Percentiles rank a stretch among this genome's conserved stretches.
Evolutionary conservation across 371 early-diverging fungal species (phyloP).

Genomic region (Apophysomyces sp.): DNA sequence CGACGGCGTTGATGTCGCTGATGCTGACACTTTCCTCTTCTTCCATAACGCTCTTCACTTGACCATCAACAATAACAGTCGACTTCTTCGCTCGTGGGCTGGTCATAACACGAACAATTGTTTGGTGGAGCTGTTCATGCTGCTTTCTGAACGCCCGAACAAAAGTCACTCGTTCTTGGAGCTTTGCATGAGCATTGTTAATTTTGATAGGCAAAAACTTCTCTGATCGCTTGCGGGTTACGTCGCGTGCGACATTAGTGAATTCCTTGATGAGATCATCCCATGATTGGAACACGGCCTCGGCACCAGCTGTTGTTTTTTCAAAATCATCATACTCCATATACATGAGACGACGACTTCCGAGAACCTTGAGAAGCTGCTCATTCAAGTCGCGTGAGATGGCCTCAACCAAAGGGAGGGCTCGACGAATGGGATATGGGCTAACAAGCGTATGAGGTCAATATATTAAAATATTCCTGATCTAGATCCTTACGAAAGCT

Average conservation of each 20-base stretch:
- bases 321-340: slow-evolving; percentile 90
- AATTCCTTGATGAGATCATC: slow-evolving; percentile 95
- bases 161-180: slow-evolving; percentile 93
- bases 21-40: slow-evolving; percentile 61
- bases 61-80: slow-evolving; percentile 52
- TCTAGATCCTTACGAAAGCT: slow-evolving; percentile 65
- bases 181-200: slow-evolving; percentile 84
- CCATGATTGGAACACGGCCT: slow-evolving; percentile 92
- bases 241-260: slow-evolving; percentile 92
- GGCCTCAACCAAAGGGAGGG: slow-evolving; percentile 91
- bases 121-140: slow-evolving; percentile 95
- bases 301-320: slow-evolving; percentile 77
- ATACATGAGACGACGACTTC: slow-evolving; percentile 90
- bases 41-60: slow-evolving; percentile 50
- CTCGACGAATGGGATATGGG: slow-evolving; percentile 94
- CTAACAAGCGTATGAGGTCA: slow-evolving; percentile 15
- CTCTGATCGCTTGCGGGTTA: slow-evolving; percentile 89
- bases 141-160: slow-evolving; percentile 90
- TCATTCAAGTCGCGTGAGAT: slow-evolving; percentile 94
- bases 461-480: not conserved
- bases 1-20: slow-evolving; percentile 78
- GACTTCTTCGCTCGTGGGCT: slow-evolving; percentile 59
- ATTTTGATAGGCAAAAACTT: slow-evolving; percentile 96
- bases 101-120: slow-evolving; percentile 91
- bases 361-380: slow-evolving; percentile 86